Percentiles rank a stretch among this genome's conserved stretches.
Evolutionary conservation across 768 basidiomycete genomes (phyloP).

Genomic region (Boletales sp.): DNA sequence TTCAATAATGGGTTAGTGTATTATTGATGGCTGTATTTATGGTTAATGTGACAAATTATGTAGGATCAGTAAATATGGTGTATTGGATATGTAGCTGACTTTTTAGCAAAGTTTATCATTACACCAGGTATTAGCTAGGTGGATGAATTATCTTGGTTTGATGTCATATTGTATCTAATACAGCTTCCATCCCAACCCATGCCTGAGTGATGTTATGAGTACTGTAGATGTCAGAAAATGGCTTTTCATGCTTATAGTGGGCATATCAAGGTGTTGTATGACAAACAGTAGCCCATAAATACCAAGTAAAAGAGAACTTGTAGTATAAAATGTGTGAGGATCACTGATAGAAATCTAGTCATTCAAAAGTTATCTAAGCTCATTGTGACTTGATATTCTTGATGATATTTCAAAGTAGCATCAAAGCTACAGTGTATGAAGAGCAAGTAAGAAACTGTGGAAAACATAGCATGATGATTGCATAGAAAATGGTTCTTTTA

Average conservation of each 20-base stretch:
- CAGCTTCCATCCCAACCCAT: slow-evolving; percentile 22
- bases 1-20: no score
- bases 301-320: slow-evolving; percentile 6
- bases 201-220: slow-evolving; percentile 15
- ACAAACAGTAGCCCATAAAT: slow-evolving; percentile 16
- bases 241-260: no score
- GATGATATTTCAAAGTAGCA: neutral
- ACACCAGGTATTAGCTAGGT: slow-evolving; percentile 9
- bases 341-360: neutral
- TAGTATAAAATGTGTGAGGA: neutral
- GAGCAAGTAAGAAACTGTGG: neutral
- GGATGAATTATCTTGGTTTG: slow-evolving; percentile 14
- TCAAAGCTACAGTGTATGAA: neutral
- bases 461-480: neutral
- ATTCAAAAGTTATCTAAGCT: neutral
- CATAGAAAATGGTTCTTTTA: neutral
- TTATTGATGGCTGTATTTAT: no score
- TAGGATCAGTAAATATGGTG: no score
- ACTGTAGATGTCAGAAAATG: slow-evolving; percentile 2
- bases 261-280: slow-evolving; percentile 15
- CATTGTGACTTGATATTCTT: neutral
- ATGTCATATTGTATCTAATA: slow-evolving; percentile 7
- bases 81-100: no score
- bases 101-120: no score
- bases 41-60: no score